Base-by-base conservation (phyloP, 345 rosid genomes). In the Eucalyptus pauciflora region DNA sequence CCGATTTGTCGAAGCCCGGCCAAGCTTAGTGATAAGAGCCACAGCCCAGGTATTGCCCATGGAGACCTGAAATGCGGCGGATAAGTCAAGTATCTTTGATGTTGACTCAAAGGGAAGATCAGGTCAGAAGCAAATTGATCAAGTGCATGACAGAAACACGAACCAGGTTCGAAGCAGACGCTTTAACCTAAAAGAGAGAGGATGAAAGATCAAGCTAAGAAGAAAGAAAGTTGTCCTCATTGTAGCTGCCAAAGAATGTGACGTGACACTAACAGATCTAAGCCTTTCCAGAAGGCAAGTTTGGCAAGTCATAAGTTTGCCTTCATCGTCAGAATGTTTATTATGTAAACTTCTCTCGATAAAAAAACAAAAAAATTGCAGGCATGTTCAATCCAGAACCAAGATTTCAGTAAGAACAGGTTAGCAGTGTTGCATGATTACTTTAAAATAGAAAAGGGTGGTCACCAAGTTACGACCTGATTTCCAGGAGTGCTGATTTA, bases 1-100 rank as follows among this genome's bases (percentile, higher is more conserved):
- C 91, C 91, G 89, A 94, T 93, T 89, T 93, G 91, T 50, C 97
- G 97, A 88, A 93, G 83, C 46, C 98, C 97, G 3, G 96, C 91
- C 86, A 96, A 93, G 25, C 94, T 95, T 86, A 97, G 87, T 14
- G 99, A 97, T 33, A 96, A 87, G 85, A 96, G 94, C 97, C 98
- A 96, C 18, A 94, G 90, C 90, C 96, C 98, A 37, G 98, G 99
- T 37, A 97, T 91, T 88, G 96, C 95, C 94, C 89, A 89, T 43
- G 91, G 89, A 86, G 96, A 96, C 94, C 99, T 97, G 92, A 87
- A 95, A 91, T 49, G 50, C 49, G 3, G 43, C 10, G 5, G 22
- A 50, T 18, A 33, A 87, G 50, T 43, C 50, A 49, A 87, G 14
- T 43, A 64, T 33, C 69, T 90, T 90, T 71, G 64, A 64, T 67